These are phyloP conservation scores for Aspergillus jensenii DNA, from an alignment of 2,329 filamentous ascomycete species.

Conservation along the genomic window DNA sequence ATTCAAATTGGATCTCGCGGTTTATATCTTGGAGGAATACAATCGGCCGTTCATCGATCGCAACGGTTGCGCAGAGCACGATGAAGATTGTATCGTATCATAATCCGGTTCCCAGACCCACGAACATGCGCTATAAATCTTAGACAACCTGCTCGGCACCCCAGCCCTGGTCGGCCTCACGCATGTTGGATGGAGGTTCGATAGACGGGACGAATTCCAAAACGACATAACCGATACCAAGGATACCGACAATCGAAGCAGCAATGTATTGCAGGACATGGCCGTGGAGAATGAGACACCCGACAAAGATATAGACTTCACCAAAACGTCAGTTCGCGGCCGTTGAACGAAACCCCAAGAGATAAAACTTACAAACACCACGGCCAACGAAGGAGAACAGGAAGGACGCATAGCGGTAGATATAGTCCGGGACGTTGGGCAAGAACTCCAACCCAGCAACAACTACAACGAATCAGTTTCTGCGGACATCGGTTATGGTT, in stretches of 20 bases:
- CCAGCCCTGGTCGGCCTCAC: constrained; percentile 73
- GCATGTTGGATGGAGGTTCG: constrained; percentile 79
- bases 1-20: constrained; percentile 1
- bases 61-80: not conserved
- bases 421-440: constrained; percentile 79
- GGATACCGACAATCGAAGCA: constrained; percentile 72
- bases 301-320: constrained; percentile 95
- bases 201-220: constrained; percentile 78
- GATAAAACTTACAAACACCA: constrained; percentile 75
- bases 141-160: constrained; percentile 71
- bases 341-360: not conserved
- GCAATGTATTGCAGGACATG: constrained; percentile 69
- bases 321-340: not conserved
- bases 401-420: constrained; percentile 93
- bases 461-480: constrained; percentile 45
- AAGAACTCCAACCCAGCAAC: constrained; percentile 80
- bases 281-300: constrained; percentile 75
- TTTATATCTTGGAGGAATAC: constrained; percentile 1
- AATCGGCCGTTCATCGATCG: constrained; percentile 1
- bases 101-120: not conserved
- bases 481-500: not conserved
- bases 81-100: not conserved
- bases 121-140: not conserved
- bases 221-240: constrained; percentile 74
- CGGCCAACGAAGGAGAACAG: constrained; percentile 97